These are phyloP conservation scores for Pulveroboletus sp. DNA, from an alignment of 768 basidiomycete species.

Conservation along the genomic window DNA sequence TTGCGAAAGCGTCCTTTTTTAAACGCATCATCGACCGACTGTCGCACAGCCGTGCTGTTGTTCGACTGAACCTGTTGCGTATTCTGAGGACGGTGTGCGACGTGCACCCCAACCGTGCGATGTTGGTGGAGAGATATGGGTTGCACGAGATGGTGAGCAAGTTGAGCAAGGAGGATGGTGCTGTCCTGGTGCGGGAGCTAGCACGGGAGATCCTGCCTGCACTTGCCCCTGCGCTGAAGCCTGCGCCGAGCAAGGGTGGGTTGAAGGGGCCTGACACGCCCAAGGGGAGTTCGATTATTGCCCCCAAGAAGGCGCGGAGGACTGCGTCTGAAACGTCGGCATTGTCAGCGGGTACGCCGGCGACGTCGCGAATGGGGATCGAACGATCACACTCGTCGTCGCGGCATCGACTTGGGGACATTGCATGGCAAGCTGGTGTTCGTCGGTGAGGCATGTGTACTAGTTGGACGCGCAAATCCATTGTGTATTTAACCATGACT, in stretches of 20 bases:
- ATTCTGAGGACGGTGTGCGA: constrained; percentile 87
- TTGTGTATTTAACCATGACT: constrained; percentile 11
- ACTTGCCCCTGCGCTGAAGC: constrained; percentile 68
- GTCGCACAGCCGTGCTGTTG: constrained; percentile 71
- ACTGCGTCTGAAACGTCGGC: constrained; percentile 68
- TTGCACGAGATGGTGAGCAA: constrained; percentile 77
- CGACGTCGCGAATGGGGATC: constrained; percentile 29
- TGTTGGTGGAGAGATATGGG: constrained; percentile 80
- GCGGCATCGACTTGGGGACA: constrained; percentile 60
- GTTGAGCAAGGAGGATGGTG: constrained; percentile 82
- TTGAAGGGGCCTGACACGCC: constrained; percentile 36
- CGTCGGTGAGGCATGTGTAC: no score
- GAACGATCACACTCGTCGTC: constrained; percentile 38
- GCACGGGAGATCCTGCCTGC: constrained; percentile 83
- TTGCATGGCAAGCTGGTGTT: constrained; percentile 48
- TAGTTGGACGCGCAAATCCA: no score
- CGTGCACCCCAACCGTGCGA: constrained; percentile 79
- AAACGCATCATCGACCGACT: constrained; percentile 84
- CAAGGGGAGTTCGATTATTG: constrained; percentile 41
- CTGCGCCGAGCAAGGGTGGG: constrained; percentile 35
- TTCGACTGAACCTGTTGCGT: constrained; percentile 85
- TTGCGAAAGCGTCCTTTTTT: constrained; percentile 84
- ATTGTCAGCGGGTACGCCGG: constrained; percentile 22
- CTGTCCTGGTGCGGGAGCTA: constrained; percentile 86
- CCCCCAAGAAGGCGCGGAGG: constrained; percentile 63